Conservation (phyloP, 225 moss, liverwort and hornwort genomes). For the Physcomitrium patens region DNA sequence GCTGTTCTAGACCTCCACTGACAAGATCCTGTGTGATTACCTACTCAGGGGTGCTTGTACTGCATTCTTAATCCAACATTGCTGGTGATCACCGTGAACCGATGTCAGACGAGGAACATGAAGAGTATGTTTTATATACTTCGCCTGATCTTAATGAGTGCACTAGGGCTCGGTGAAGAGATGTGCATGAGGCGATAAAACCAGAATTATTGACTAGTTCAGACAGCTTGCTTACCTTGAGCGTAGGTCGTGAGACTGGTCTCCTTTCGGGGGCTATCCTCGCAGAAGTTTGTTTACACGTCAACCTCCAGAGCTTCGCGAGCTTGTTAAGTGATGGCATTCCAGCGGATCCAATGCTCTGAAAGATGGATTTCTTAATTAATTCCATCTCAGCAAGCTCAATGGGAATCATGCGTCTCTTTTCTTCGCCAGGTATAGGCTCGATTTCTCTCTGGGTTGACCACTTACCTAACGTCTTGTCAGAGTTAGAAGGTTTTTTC, state of each 20-base stretch:
- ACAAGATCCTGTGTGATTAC: too few relatives aligned
- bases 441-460: conserved; percentile 7
- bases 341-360: background rate
- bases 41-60: too few relatives aligned
- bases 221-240: conserved; percentile 15
- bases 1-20: too few relatives aligned
- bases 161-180: background rate
- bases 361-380: conserved; percentile 3
- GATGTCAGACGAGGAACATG: too few relatives aligned
- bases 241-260: background rate
- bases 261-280: conserved; percentile 23
- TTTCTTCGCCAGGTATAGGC: background rate
- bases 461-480: background rate
- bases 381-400: conserved; percentile 8
- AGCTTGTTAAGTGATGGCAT: conserved; percentile 28
- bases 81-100: too few relatives aligned
- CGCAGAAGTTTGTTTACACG: conserved; percentile 22
- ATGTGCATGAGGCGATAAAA: background rate
- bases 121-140: too few relatives aligned
- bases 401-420: background rate
- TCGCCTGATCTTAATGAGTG: too few relatives aligned
- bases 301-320: conserved; percentile 32
- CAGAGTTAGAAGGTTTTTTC: background rate
- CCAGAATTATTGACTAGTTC: background rate
- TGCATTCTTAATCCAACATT: too few relatives aligned